A percentile compares a stretch with the other conserved stretches of the same genome.
Conservation (phyloP, 371 early-diverging fungal species). For the Haplosporangium sp. region DNA sequence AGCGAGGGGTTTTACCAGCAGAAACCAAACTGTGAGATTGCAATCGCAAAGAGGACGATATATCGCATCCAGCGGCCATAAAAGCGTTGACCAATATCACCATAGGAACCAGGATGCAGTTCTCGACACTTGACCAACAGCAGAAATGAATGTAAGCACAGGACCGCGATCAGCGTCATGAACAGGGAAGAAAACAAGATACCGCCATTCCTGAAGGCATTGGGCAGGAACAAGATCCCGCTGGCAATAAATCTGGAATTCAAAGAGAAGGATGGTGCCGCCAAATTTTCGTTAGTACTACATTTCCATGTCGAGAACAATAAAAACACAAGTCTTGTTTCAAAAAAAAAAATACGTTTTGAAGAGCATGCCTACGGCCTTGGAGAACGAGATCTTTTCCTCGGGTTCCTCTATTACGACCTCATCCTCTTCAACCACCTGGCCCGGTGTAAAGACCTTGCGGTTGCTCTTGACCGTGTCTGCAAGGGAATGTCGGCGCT, state of each 20-base stretch:
- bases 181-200: slow-evolving; percentile 73
- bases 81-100: slow-evolving; percentile 88
- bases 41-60: slow-evolving; percentile 83
- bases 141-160: slow-evolving; percentile 77
- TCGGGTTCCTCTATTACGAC: slow-evolving; percentile 42
- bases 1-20: slow-evolving; percentile 81
- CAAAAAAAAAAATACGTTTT: slow-evolving; percentile 23
- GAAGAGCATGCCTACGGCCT: slow-evolving; percentile 53
- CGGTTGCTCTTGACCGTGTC: slow-evolving; percentile 10
- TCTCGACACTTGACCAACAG: slow-evolving; percentile 75
- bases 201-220: slow-evolving; percentile 86
- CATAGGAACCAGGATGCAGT: slow-evolving; percentile 82
- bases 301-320: neutral
- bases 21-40: slow-evolving; percentile 91
- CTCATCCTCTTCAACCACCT: slow-evolving; percentile 62
- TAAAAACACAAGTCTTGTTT: neutral
- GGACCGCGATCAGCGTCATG: slow-evolving; percentile 71
- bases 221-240: slow-evolving; percentile 84
- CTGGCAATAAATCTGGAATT: slow-evolving; percentile 78
- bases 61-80: slow-evolving; percentile 86
- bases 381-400: slow-evolving; percentile 51
- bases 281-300: neutral
- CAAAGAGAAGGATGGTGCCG: slow-evolving; percentile 48
- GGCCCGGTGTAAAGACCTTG: slow-evolving; percentile 63
- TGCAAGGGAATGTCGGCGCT: slow-evolving; percentile 15